Evolutionary conservation across 2,329 filamentous ascomycete species (phyloP).

Genomic region (Macrophomina phaseolina): DNA sequence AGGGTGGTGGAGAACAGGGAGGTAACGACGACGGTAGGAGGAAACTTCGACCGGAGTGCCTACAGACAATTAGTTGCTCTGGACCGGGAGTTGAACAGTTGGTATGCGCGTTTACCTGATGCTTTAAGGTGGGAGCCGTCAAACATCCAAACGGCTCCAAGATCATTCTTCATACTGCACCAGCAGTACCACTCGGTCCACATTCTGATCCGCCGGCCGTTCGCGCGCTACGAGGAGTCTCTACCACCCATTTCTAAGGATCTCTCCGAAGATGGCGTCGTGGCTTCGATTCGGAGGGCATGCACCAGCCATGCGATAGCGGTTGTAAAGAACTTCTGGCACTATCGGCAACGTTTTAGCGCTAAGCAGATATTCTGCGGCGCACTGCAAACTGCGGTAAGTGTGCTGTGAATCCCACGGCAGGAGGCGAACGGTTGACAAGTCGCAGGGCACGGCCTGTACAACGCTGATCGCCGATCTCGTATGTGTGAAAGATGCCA

Average conservation of each 20-base stretch:
- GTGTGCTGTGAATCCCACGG: constrained; percentile 21
- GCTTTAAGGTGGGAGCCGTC: constrained; percentile 44
- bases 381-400: constrained; percentile 58
- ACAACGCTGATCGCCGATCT: constrained; percentile 60
- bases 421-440: constrained; percentile 22
- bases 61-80: constrained; percentile 59
- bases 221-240: constrained; percentile 57
- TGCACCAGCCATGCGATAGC: constrained; percentile 62
- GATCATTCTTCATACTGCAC: constrained; percentile 59
- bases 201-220: constrained; percentile 60
- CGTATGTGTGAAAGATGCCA: constrained; percentile 46
- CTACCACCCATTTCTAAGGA: constrained; percentile 43
- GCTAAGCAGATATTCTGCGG: constrained; percentile 58
- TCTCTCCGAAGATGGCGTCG: constrained; percentile 49
- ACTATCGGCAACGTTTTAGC: constrained; percentile 60
- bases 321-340: constrained; percentile 61
- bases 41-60: constrained; percentile 51
- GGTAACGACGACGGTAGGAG: constrained; percentile 37
- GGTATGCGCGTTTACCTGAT: constrained; percentile 60
- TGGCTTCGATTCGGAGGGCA: constrained; percentile 56
- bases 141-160: constrained; percentile 44
- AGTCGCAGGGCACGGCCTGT: constrained; percentile 56
- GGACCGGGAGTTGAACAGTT: constrained; percentile 61
- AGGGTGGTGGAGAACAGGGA: constrained; percentile 45
- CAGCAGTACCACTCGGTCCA: constrained; percentile 62